A percentile compares a stretch with the other conserved stretches of the same genome.
Conservation (phyloP, 2,329 filamentous ascomycete species). For the Juglanconis oblonga region DNA sequence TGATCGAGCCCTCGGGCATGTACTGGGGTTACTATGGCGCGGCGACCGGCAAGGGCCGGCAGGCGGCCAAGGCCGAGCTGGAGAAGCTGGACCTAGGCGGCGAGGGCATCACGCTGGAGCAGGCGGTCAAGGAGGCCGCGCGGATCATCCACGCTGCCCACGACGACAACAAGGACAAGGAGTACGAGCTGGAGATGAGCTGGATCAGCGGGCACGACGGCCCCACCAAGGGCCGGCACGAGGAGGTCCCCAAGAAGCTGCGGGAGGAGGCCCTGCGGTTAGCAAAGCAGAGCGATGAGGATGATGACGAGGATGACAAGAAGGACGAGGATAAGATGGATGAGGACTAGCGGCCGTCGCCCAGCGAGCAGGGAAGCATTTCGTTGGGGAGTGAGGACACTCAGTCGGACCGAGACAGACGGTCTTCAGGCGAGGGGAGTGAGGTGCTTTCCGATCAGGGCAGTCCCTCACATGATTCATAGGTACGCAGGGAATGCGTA, state of each 20-base stretch:
- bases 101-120: conserved; percentile 71
- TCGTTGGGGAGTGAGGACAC: neutral
- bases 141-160: conserved; percentile 96
- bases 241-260: conserved; percentile 89
- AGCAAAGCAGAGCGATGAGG: conserved; percentile 81
- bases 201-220: conserved; percentile 87
- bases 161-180: conserved; percentile 99
- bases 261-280: conserved; percentile 88
- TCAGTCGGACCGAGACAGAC: neutral
- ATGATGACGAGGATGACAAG: conserved; percentile 75
- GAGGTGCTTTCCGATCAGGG: neutral
- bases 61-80: conserved; percentile 95
- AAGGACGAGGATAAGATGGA: conserved; percentile 81
- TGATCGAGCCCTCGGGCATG: conserved; percentile 95
- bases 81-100: conserved; percentile 91
- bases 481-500: conserved; percentile 1
- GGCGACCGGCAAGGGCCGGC: conserved; percentile 92
- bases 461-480: neutral
- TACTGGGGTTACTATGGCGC: conserved; percentile 99
- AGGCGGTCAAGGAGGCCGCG: conserved; percentile 94
- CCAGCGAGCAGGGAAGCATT: neutral
- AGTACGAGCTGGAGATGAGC: conserved; percentile 98
- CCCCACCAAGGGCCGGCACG: conserved; percentile 87
- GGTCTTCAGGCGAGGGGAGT: neutral
- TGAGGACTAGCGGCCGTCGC: conserved; percentile 41